Evolutionary conservation across 1,284 basidiomycete species (phyloP).

Genomic region (Phaffia rhodozyma): DNA sequence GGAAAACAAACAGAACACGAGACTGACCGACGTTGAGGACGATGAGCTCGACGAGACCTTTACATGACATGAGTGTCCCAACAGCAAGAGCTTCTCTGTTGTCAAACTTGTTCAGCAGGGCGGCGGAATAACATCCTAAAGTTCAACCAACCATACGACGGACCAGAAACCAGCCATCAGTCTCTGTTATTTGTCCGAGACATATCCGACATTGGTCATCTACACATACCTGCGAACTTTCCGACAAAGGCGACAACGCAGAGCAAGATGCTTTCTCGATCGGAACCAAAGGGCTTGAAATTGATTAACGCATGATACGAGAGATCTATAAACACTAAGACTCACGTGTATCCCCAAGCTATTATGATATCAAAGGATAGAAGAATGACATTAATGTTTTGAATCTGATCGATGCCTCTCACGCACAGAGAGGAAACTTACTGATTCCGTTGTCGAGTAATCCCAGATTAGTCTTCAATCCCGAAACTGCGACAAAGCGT

Average conservation of each 20-base stretch:
- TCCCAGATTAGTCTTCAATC: slow-evolving; percentile 70
- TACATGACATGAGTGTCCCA: slow-evolving; percentile 85
- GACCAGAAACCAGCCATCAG: no score
- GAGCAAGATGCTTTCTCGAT: slow-evolving; percentile 66
- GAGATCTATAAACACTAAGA: background rate
- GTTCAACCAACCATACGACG: slow-evolving; percentile 26
- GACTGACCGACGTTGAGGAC: slow-evolving; percentile 71
- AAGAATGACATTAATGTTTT: background rate
- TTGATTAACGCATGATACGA: slow-evolving; percentile 13
- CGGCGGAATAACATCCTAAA: slow-evolving; percentile 49
- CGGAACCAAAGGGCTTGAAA: slow-evolving; percentile 43
- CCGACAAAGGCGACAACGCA: slow-evolving; percentile 66
- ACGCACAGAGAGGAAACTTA: slow-evolving; percentile 3
- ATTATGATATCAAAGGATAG: background rate
- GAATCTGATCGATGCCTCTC: background rate
- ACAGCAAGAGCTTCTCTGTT: slow-evolving; percentile 71
- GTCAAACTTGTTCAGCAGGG: slow-evolving; percentile 54
- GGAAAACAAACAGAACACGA: no score
- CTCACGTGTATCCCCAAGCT: no score
- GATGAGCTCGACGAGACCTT: slow-evolving; percentile 75
- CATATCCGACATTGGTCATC: background rate
- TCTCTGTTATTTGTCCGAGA: slow-evolving; percentile 14
- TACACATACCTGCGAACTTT: slow-evolving; percentile 45
- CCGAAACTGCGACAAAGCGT: slow-evolving; percentile 71
- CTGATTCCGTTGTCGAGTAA: slow-evolving; percentile 50